Conservation (phyloP, 495 filamentous ascomycete species). For the Lasiosphaeria miniovina region DNA sequence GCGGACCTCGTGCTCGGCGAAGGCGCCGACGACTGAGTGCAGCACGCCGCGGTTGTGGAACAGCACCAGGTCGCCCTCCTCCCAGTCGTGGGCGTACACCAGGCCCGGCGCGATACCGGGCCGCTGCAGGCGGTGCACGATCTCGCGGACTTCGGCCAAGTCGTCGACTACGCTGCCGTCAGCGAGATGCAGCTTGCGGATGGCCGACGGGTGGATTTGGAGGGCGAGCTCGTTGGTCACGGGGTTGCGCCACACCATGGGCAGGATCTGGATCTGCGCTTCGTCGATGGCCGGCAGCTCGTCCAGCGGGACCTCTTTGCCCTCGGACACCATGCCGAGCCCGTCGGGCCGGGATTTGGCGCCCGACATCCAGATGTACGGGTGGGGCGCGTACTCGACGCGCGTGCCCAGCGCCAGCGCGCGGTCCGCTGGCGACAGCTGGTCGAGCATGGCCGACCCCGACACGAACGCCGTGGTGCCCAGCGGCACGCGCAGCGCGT, state of each 20-base stretch:
- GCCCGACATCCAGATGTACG: constrained; percentile 72
- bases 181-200: constrained; percentile 58
- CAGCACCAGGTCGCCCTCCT: constrained; percentile 67
- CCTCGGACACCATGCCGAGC: constrained; percentile 62
- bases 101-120: constrained; percentile 63
- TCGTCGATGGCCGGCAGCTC: constrained; percentile 61
- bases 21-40: constrained; percentile 71
- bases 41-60: constrained; percentile 72
- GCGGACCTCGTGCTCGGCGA: constrained; percentile 65
- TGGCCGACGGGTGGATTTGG: constrained; percentile 66
- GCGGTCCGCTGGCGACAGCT: constrained; percentile 60
- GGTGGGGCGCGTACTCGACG: constrained; percentile 73
- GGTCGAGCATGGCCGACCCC: constrained; percentile 62
- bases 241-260: constrained; percentile 72
- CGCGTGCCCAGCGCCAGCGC: constrained; percentile 59
- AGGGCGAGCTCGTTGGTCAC: constrained; percentile 63
- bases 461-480: constrained; percentile 75
- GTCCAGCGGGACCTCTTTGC: constrained; percentile 51
- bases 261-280: constrained; percentile 64
- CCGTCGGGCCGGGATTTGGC: constrained; percentile 63
- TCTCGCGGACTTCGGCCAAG: constrained; percentile 60
- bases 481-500: constrained; percentile 63
- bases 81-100: constrained; percentile 74
- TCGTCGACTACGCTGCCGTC: constrained; percentile 66
- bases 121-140: constrained; percentile 65